A percentile compares a stretch with the other conserved stretches of the same genome.
phyloP scores from a whole-genome alignment of 106 monocot genomes.

The Platanthera zijinensis region DNA sequence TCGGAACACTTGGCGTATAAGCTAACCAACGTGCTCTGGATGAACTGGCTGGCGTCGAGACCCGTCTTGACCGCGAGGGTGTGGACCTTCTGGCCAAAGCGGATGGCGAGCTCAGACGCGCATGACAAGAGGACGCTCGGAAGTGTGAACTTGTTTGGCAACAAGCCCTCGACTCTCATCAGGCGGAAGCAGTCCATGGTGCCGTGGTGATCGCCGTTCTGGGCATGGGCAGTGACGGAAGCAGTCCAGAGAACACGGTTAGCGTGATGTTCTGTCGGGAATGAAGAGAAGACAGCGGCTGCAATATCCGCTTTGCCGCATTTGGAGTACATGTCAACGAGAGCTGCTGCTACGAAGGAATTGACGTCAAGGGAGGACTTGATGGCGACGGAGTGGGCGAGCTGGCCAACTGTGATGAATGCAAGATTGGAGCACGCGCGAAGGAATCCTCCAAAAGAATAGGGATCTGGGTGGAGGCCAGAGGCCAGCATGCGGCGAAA shows the following conservation, averaged over 20 bases:
- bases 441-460: conserved; percentile 12
- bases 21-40: conserved; percentile 34
- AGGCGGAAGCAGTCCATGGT: conserved; percentile 28
- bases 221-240: conserved; percentile 19
- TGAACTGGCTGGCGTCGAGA: conserved; percentile 27
- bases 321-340: conserved; percentile 36
- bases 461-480: conserved; percentile 5
- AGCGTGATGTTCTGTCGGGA: conserved; percentile 3
- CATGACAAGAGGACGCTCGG: conserved; percentile 33
- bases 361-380: conserved; percentile 21
- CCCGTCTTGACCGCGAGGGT: conserved; percentile 29
- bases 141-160: conserved; percentile 33
- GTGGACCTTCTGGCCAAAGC: conserved; percentile 29
- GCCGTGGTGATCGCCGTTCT: conserved; percentile 8
- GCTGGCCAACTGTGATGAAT: conserved; percentile 1
- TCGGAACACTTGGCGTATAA: conserved; percentile 36
- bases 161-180: conserved; percentile 21
- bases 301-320: conserved; percentile 14
- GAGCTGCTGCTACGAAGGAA: conserved; percentile 32
- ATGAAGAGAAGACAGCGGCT: conserved; percentile 15
- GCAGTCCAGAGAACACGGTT: conserved; percentile 40
- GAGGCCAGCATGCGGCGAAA: conserved; percentile 7
- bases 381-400: conserved; percentile 26
- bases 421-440: conserved; percentile 11
- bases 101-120: conserved; percentile 10